Conservation (phyloP, 129 eudicot species). For the Centrapalus pauciflorus region DNA sequence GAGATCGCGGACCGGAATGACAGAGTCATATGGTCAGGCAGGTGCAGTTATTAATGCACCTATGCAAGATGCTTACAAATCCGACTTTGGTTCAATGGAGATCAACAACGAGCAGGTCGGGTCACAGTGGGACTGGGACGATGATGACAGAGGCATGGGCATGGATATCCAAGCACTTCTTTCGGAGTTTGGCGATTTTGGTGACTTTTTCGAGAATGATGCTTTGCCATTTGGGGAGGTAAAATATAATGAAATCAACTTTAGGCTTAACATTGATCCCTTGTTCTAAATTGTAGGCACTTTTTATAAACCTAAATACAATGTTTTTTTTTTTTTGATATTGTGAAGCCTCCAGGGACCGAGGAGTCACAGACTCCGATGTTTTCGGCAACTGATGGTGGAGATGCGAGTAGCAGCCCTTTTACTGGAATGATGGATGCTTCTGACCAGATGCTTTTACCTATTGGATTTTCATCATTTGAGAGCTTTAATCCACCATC, state of each 20-base stretch:
- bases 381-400: conserved; percentile 70
- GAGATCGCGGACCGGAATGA: conserved; percentile 62
- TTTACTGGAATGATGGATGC: conserved; percentile 67
- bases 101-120: conserved; percentile 64
- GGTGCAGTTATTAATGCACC: conserved; percentile 51
- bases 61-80: conserved; percentile 33
- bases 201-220: conserved; percentile 90
- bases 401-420: conserved; percentile 76
- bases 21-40: conserved; percentile 69
- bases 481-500: conserved; percentile 72
- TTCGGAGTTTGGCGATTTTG: conserved; percentile 95
- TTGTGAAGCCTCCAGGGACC: conserved; percentile 89
- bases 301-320: no score
- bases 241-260: conserved; percentile 3
- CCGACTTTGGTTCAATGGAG: conserved; percentile 51
- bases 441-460: conserved; percentile 72
- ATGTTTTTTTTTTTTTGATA: conserved; percentile 13
- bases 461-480: conserved; percentile 62
- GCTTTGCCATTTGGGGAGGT: conserved; percentile 96
- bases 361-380: conserved; percentile 75
- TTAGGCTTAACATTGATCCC: not conserved
- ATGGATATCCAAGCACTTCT: conserved; percentile 97
- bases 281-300: not conserved
- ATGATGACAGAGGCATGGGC: conserved; percentile 71
- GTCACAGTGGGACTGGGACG: conserved; percentile 86